Conservation (phyloP, 495 filamentous ascomycete genomes). For the Acidomyces sp. region DNA sequence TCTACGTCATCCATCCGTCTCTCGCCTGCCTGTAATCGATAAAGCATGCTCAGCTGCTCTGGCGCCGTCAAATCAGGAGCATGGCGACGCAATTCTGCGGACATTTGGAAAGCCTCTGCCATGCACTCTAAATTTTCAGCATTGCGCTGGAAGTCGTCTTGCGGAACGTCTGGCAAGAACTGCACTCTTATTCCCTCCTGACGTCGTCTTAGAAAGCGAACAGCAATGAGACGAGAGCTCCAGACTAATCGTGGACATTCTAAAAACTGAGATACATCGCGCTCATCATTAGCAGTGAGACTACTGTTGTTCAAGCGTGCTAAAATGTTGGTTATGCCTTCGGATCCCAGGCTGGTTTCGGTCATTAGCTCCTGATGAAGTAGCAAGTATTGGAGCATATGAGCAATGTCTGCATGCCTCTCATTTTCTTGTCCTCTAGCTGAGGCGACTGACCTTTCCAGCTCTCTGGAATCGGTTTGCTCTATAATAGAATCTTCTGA, state of each 20-base stretch:
- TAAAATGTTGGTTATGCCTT: neutral
- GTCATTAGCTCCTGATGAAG: neutral
- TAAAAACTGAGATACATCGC: neutral
- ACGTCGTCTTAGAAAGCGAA: neutral
- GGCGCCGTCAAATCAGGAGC: conserved; percentile 1
- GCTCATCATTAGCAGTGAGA: neutral
- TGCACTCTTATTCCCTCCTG: neutral
- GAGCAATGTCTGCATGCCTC: neutral
- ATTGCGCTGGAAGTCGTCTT: neutral
- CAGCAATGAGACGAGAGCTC: neutral
- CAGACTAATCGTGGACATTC: neutral
- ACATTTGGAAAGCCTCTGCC: conserved; percentile 16
- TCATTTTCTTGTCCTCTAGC: too few species aligned
- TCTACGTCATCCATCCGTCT: conserved; percentile 1
- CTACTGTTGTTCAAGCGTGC: neutral
- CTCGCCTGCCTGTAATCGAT: conserved; percentile 13
- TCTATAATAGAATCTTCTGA: too few species aligned
- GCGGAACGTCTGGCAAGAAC: neutral
- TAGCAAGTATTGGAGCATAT: neutral
- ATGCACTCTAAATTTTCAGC: conserved; percentile 4
- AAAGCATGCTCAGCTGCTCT: conserved; percentile 8
- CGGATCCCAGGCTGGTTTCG: neutral
- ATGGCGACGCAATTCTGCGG: conserved; percentile 4
- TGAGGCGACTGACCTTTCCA: too few species aligned
- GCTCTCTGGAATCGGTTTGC: too few species aligned